Evolutionary conservation across 202 grass and related monocot species (phyloP).

Genomic region (Eragrostis tef): DNA sequence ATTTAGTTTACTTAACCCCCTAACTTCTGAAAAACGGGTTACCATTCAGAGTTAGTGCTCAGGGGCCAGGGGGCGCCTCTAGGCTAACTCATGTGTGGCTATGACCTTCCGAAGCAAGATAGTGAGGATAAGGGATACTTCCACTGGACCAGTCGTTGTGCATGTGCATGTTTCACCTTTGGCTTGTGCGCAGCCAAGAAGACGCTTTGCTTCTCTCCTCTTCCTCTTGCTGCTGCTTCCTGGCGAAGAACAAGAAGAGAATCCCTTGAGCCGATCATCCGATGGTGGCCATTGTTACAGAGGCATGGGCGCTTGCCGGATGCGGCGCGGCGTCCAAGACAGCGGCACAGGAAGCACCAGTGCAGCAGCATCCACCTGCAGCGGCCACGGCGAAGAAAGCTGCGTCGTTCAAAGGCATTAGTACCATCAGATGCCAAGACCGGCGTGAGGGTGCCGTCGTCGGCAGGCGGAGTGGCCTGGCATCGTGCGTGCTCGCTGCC

Average conservation of each 20-base stretch:
- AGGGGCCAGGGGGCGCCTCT: background rate
- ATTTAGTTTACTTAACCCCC: no score
- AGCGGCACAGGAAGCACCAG: constrained; percentile 20
- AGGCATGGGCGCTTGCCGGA: constrained; percentile 56
- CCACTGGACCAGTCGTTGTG: constrained; percentile 1
- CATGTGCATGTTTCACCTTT: background rate
- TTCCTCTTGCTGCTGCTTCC: background rate
- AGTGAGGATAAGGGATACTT: constrained; percentile 43
- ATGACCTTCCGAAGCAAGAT: constrained; percentile 36
- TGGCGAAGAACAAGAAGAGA: background rate
- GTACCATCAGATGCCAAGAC: constrained; percentile 16
- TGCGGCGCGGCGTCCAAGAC: constrained; percentile 31
- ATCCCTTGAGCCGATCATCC: background rate
- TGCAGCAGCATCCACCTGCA: background rate
- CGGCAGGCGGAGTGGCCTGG: constrained; percentile 50
- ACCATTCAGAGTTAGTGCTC: background rate
- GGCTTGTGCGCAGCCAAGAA: constrained; percentile 4
- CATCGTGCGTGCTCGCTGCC: constrained; percentile 57
- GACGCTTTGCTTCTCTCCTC: background rate
- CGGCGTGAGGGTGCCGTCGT: constrained; percentile 28
- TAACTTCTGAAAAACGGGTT: no score
- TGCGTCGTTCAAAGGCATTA: constrained; percentile 9
- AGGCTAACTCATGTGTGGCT: constrained; percentile 51
- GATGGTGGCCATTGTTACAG: constrained; percentile 62
- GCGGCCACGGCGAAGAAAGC: constrained; percentile 41